Evolutionary conservation across 495 filamentous ascomycete genomes (phyloP).

Genomic region (Talaromyces ruber): DNA sequence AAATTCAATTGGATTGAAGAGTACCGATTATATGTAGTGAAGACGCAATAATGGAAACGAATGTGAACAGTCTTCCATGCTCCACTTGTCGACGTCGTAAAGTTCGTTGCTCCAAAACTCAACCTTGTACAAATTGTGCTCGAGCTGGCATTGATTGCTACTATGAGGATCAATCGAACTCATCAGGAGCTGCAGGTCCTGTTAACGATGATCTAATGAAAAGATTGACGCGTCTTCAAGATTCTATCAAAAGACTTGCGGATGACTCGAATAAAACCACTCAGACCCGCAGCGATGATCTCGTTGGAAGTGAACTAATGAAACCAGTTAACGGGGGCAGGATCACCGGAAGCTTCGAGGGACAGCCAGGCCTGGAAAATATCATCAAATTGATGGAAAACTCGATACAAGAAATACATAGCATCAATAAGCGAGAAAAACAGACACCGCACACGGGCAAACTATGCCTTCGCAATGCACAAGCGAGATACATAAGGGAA

Average conservation of each 20-base stretch:
- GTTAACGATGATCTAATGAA: not conserved
- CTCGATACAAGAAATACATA: not conserved
- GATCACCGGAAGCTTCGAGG: too few relatives aligned
- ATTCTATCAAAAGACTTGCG: not conserved
- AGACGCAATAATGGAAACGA: too few relatives aligned
- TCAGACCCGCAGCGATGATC: not conserved
- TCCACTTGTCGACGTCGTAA: not conserved
- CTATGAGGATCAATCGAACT: not conserved
- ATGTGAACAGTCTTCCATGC: not conserved
- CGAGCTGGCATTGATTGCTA: not conserved
- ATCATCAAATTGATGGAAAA: not conserved
- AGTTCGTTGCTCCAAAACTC: not conserved
- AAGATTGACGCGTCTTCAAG: not conserved
- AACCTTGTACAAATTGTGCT: constrained; percentile 1
- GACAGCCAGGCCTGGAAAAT: too few relatives aligned
- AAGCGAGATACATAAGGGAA: not conserved
- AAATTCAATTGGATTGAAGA: too few relatives aligned
- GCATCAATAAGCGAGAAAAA: not conserved
- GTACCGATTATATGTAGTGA: too few relatives aligned
- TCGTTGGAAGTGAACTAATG: too few relatives aligned
- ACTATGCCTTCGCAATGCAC: not conserved
- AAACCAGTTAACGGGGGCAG: too few relatives aligned
- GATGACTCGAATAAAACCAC: not conserved
- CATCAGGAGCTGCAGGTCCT: not conserved
- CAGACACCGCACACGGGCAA: not conserved